These are phyloP conservation scores for Hyaloscypha variabilis DNA, from an alignment of 495 filamentous ascomycete genomes.

Conservation along the genomic window DNA sequence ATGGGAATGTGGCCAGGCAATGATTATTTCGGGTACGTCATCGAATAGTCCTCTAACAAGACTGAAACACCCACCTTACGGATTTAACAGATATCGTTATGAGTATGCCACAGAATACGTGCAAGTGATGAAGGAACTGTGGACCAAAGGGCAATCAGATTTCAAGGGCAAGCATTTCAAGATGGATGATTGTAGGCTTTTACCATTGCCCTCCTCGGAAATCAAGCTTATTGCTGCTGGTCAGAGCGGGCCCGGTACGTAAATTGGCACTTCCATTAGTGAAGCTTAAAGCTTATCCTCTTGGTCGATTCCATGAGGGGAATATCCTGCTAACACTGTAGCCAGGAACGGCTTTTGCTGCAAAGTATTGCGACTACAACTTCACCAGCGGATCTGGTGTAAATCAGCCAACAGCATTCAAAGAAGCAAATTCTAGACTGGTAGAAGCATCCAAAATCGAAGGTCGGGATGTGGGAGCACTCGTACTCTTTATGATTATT, in stretches of 20 bases:
- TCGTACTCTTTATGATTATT: conserved; percentile 37
- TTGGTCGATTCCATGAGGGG: too few relatives aligned
- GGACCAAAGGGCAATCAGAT: conserved; percentile 31
- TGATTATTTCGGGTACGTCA: conserved; percentile 33
- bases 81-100: conserved; percentile 26
- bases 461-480: conserved; percentile 34
- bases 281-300: too few relatives aligned
- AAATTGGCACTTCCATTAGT: too few relatives aligned
- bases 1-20: conserved; percentile 38
- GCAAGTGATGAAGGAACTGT: conserved; percentile 36
- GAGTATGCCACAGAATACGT: conserved; percentile 39
- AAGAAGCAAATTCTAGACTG: conserved; percentile 25
- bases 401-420: conserved; percentile 32
- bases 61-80: too few relatives aligned
- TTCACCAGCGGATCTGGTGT: conserved; percentile 30
- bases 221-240: conserved; percentile 33
- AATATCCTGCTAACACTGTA: neutral
- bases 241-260: conserved; percentile 24
- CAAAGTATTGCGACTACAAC: conserved; percentile 35
- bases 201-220: conserved; percentile 28
- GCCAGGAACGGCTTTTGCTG: conserved; percentile 31
- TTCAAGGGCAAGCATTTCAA: conserved; percentile 37
- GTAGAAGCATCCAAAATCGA: conserved; percentile 28
- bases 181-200: conserved; percentile 38
- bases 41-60: too few relatives aligned